A percentile compares a stretch with the other conserved stretches of the same genome.
These are phyloP conservation scores for Anethum foeniculum DNA, from an alignment of 140 eudicot species.

Conservation along the genomic window DNA sequence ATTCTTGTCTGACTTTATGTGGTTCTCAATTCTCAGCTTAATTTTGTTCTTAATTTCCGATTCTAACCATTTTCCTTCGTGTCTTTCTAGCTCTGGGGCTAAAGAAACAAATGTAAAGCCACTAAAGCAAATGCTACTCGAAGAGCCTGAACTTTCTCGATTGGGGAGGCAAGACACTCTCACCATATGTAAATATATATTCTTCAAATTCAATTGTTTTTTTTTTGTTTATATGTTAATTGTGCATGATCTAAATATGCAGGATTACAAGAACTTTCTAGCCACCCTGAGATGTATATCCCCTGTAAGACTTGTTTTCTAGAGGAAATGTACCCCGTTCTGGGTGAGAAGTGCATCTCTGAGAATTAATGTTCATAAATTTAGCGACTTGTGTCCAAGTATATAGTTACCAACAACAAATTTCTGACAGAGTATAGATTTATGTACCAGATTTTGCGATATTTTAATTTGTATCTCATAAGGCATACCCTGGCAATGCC, in stretches of 20 bases:
- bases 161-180: conserved; percentile 54
- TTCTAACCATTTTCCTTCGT: not conserved
- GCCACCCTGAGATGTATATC: conserved; percentile 14
- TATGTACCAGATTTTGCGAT: not conserved
- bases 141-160: conserved; percentile 69
- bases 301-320: not conserved
- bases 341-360: not conserved
- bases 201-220: not conserved
- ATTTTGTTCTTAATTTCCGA: not conserved
- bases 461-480: not conserved
- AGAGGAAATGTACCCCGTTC: not conserved
- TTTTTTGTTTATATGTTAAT: not conserved
- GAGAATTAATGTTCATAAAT: not conserved
- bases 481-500: not conserved
- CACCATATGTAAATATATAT: not conserved
- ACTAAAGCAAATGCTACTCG: conserved; percentile 68
- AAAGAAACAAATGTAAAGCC: conserved; percentile 29
- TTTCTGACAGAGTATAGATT: not conserved
- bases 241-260: conserved; percentile 17
- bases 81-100: conserved; percentile 30
- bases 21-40: not conserved
- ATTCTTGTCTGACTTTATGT: not conserved
- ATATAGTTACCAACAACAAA: not conserved
- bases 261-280: conserved; percentile 41
- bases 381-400: not conserved